phyloP scores from a whole-genome alignment of 495 filamentous ascomycete species.

The Acidomyces sp. region DNA sequence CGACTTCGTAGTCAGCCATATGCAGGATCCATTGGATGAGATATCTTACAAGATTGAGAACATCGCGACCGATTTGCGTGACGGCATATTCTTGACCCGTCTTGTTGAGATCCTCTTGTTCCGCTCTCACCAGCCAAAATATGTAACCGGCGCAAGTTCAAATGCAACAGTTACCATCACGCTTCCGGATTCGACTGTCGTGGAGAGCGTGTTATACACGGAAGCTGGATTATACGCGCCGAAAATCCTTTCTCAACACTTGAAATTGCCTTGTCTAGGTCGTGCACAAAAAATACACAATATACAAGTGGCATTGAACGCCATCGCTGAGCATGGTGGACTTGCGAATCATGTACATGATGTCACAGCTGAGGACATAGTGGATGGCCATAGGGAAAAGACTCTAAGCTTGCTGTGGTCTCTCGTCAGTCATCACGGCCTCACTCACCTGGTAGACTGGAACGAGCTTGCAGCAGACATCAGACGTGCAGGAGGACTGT shows the following conservation, averaged over 20 bases:
- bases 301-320: slow-evolving; percentile 43
- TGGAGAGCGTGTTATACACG: slow-evolving; percentile 25
- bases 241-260: slow-evolving; percentile 42
- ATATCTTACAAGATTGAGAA: slow-evolving; percentile 46
- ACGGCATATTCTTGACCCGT: slow-evolving; percentile 47
- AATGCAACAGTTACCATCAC: slow-evolving; percentile 28
- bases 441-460: slow-evolving; percentile 43
- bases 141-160: slow-evolving; percentile 17
- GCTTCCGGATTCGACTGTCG: slow-evolving; percentile 29
- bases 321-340: slow-evolving; percentile 34
- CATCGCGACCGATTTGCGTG: slow-evolving; percentile 50
- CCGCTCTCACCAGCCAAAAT: slow-evolving; percentile 17
- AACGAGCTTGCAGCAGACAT: slow-evolving; percentile 42
- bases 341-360: slow-evolving; percentile 25
- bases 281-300: slow-evolving; percentile 50
- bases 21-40: slow-evolving; percentile 47
- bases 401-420: slow-evolving; percentile 51
- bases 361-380: slow-evolving; percentile 46
- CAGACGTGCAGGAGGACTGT: slow-evolving; percentile 2
- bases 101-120: slow-evolving; percentile 49
- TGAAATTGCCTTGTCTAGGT: slow-evolving; percentile 47
- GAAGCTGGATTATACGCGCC: slow-evolving; percentile 9
- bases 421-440: slow-evolving; percentile 45
- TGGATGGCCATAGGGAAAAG: slow-evolving; percentile 56
- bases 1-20: slow-evolving; percentile 40